Evolutionary conservation across 768 basidiomycete species (phyloP).

Genomic region (Hypholoma fasciculare): DNA sequence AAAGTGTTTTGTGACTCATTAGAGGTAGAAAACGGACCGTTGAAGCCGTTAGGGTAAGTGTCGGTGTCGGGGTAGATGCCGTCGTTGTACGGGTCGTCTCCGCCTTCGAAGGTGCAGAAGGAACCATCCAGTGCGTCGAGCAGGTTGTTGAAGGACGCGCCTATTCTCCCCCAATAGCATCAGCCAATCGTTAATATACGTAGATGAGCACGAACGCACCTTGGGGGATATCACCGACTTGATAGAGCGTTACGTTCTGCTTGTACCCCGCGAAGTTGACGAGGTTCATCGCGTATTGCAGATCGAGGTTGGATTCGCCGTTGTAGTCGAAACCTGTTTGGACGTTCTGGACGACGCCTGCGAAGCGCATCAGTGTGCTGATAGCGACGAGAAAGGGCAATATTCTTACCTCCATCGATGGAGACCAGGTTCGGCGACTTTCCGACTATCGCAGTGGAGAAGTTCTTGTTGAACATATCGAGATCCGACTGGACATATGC

Average conservation of each 20-base stretch:
- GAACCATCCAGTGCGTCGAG: constrained; percentile 44
- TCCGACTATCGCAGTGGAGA: constrained; percentile 31
- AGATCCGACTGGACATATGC: constrained; percentile 45
- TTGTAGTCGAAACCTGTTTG: constrained; percentile 39
- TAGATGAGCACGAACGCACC: constrained; percentile 19
- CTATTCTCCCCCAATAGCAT: constrained; percentile 14
- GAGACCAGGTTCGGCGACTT: constrained; percentile 32
- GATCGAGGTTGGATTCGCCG: constrained; percentile 54
- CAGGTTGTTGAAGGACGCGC: constrained; percentile 44
- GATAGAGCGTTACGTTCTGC: constrained; percentile 39
- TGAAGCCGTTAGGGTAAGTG: constrained; percentile 28
- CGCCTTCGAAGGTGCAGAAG: constrained; percentile 41
- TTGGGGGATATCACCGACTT: constrained; percentile 39
- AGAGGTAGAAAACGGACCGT: constrained; percentile 17
- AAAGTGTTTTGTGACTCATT: neutral
- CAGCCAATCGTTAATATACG: neutral
- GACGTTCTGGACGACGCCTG: constrained; percentile 40
- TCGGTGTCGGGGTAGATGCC: constrained; percentile 29
- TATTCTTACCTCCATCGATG: constrained; percentile 29
- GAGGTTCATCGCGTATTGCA: constrained; percentile 53
- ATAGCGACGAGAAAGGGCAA: constrained; percentile 6
- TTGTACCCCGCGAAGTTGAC: constrained; percentile 24
- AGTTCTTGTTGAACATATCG: constrained; percentile 39
- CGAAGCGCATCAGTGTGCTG: neutral
- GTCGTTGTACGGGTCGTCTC: constrained; percentile 36